Conservation (phyloP, 1,139 yeast genomes). For the Blastobotrys persicus region DNA sequence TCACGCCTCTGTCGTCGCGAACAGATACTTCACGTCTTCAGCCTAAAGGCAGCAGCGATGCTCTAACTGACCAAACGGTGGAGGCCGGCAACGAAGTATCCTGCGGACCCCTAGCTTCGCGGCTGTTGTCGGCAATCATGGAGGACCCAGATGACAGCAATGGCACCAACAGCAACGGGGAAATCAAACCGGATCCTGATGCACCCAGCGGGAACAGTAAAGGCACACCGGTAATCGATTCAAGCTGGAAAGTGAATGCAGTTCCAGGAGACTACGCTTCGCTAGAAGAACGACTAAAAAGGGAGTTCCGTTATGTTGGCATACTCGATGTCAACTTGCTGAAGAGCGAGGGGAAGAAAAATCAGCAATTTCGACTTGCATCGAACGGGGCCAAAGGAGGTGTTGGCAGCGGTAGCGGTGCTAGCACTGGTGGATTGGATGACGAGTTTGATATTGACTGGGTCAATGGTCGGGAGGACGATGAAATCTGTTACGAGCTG, state of each 20-base stretch:
- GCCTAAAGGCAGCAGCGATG: constrained; percentile 63
- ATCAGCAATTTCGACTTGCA: constrained; percentile 24
- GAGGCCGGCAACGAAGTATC: constrained; percentile 73
- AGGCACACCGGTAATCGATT: constrained; percentile 27
- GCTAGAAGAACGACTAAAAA: constrained; percentile 79
- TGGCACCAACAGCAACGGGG: constrained; percentile 11
- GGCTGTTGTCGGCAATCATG: constrained; percentile 78
- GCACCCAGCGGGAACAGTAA: constrained; percentile 14
- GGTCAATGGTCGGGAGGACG: constrained; percentile 84
- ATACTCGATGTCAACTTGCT: constrained; percentile 56
- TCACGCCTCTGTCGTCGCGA: constrained; percentile 39
- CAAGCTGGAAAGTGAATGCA: constrained; percentile 45
- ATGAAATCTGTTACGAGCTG: constrained; percentile 85
- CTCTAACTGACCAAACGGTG: constrained; percentile 58
- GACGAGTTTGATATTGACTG: constrained; percentile 58
- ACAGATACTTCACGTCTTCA: constrained; percentile 21
- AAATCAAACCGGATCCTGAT: neutral
- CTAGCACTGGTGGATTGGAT: neutral
- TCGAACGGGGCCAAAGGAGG: constrained; percentile 16
- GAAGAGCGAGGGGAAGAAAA: constrained; percentile 37
- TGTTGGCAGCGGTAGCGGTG: constrained; percentile 16
- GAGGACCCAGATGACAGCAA: constrained; percentile 46
- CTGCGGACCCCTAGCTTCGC: constrained; percentile 88
- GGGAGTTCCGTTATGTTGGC: constrained; percentile 89
- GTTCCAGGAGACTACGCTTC: constrained; percentile 66